A percentile compares a stretch with the other conserved stretches of the same genome.
Evolutionary conservation across 495 filamentous ascomycete species (phyloP).

Genomic region (Trichoderma virens): DNA sequence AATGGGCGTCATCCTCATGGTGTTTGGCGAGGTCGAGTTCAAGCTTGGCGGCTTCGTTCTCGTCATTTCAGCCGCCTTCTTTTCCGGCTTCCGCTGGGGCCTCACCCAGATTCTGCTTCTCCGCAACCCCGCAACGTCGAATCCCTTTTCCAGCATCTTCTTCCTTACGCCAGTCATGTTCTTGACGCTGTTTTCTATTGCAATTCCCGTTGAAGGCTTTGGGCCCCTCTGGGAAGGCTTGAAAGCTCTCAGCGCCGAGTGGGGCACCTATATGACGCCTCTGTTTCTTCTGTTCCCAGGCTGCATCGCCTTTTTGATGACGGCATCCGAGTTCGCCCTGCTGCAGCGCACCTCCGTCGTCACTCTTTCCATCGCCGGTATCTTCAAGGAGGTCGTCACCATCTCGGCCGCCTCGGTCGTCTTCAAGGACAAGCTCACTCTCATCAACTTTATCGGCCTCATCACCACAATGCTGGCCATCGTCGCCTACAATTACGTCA

Average conservation of each 20-base stretch:
- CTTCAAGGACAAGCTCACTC: slow-evolving; percentile 83
- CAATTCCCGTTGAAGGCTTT: slow-evolving; percentile 80
- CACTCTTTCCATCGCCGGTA: slow-evolving; percentile 91
- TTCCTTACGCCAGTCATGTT: slow-evolving; percentile 98
- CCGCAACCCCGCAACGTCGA: slow-evolving; percentile 88
- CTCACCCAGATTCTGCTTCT: slow-evolving; percentile 93
- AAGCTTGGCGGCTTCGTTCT: slow-evolving; percentile 80
- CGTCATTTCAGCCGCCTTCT: slow-evolving; percentile 86
- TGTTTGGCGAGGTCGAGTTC: slow-evolving; percentile 92
- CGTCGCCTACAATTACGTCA: slow-evolving; percentile 87
- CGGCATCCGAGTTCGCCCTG: slow-evolving; percentile 88
- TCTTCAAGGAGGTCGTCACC: slow-evolving; percentile 98
- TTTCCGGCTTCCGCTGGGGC: slow-evolving; percentile 95
- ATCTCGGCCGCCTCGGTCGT: slow-evolving; percentile 82
- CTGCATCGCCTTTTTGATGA: slow-evolving; percentile 91
- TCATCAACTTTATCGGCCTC: slow-evolving; percentile 81
- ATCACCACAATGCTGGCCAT: slow-evolving; percentile 85
- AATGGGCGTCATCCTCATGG: slow-evolving; percentile 95
- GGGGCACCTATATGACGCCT: slow-evolving; percentile 50
- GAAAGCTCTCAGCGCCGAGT: slow-evolving; percentile 49
- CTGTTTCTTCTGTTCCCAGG: slow-evolving; percentile 83
- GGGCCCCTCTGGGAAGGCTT: slow-evolving; percentile 55
- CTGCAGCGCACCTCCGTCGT: slow-evolving; percentile 93
- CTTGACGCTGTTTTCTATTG: slow-evolving; percentile 65
- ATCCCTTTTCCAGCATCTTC: slow-evolving; percentile 95